Evolutionary conservation across 140 eudicot species (phyloP), one percentile per base, ranked within the genome.

Genomic region (Cichorium intybus): DNA sequence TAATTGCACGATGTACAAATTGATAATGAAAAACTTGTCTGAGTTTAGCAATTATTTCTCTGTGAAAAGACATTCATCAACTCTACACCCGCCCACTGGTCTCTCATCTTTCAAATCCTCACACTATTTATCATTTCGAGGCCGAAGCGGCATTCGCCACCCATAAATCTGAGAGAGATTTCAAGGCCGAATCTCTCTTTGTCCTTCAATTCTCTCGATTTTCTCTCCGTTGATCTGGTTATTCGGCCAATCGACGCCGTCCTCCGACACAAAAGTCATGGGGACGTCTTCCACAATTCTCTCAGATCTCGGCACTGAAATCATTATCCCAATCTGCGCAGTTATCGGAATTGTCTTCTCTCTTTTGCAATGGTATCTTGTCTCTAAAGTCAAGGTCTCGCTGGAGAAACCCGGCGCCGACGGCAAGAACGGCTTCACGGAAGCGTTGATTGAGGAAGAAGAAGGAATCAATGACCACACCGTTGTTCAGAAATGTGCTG

Each of bases 391-490:
- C 10, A 82, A 74, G 69, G 45, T 82, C 37, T 16, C 73, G 10
- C 10, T 29, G 24, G 84, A 78, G 24, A 70, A 66, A 24, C 63
- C 55, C 0, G 33, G 49, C 15, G 76, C 33, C 33, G 82, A 55
- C 69, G 60, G 24, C 9, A 78, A 75, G 52, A 82, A 82, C 48
- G 79, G 81, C 2, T 66, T 17, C 63, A 24, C 56, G 8, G 84
- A 82, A 12, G 15, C 81, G 7, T 52, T 82, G 73, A 78, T 82
- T 55, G 79, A 78, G 52, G 84, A 83, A 34, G 85, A 75, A 24
- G 89, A 79, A 37, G 85, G 80, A 9, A 11, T 79, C 39, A 79
- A 83, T 20, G 82, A 83, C 62, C 88, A 79, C 37, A 70, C 64
- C 18, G 68, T 82, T 16, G 84, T 82, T 7, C 63, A 55, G 0